Base-by-base conservation (phyloP, 1,284 basidiomycete genomes). In the Rhodotorula sp. region DNA sequence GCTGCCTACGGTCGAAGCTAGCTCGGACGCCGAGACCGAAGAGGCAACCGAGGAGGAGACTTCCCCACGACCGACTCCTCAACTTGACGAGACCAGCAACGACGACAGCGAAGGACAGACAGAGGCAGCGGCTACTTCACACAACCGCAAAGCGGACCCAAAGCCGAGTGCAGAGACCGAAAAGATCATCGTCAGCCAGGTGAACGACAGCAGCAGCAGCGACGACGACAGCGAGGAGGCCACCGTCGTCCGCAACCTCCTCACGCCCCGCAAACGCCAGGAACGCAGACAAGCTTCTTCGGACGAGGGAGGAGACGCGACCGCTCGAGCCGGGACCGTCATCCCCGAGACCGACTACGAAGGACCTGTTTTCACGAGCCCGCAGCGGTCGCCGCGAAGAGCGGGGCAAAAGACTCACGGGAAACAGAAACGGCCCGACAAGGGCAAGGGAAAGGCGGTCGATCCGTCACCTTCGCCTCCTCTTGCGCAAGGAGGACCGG, bases 401-500 rank as follows among this genome's bases (percentile, higher is more conserved):
- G 49, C 19, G 49, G 38, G 38, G 38, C 38, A 43, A 43, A 43
- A 26, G 15, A 18, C 28, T 14, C 31, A 55, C 28, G 28, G 54
- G 26, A 55, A 16, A 28, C n/a, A 28, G 28, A 23, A 15, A 19
- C 34, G 28, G 28, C 5, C 19, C 34, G 18, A 47, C 16, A 38
- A 43, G 49, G 49, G 60, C 14, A 52, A 62, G 34, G 43, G 43
- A 23, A 57, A 57, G 56, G 56, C 43, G n/a, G 43, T 50, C 49
- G 49, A 10, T 19, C 21, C 49, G 49, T n/a, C 19, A n/a, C 21
- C 21, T 50, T 50, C 49, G 8, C 49, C 19, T 10, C 21, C 49
- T 23, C 21, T 15, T 12, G 49, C 49, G 49, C 38, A 43, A 14
- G 12, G 38, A 43, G 38, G 38, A 43, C 38, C 38, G 38, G 38